phyloP scores from a whole-genome alignment of 176 grass and related monocot species.

The Oryza nivara region DNA sequence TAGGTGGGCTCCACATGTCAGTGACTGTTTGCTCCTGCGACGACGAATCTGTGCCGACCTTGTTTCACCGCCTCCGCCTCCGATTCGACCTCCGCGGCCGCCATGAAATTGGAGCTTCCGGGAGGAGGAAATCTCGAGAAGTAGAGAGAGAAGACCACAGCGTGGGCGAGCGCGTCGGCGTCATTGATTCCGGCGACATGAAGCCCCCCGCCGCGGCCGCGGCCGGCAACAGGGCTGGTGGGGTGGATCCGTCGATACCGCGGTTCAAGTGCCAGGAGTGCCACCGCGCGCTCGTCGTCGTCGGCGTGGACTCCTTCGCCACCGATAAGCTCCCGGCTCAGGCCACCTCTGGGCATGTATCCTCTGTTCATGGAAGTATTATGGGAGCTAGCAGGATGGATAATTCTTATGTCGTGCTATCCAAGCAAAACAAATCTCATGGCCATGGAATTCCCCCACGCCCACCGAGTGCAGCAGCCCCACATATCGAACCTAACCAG shows the following conservation, averaged over 20 bases:
- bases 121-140: not conserved
- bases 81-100: not conserved
- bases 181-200: slow-evolving; percentile 31
- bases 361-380: slow-evolving; percentile 70
- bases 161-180: not conserved
- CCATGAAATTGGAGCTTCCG: not conserved
- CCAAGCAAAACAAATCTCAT: slow-evolving; percentile 66
- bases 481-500: slow-evolving; percentile 54
- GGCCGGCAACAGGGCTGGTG: slow-evolving; percentile 47
- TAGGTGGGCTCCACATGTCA: slow-evolving; percentile 4
- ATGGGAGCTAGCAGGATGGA: slow-evolving; percentile 89
- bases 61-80: not conserved
- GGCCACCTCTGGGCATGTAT: slow-evolving; percentile 59
- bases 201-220: slow-evolving; percentile 35
- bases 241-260: slow-evolving; percentile 57
- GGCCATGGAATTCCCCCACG: slow-evolving; percentile 66
- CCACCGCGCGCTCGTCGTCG: slow-evolving; percentile 60
- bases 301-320: slow-evolving; percentile 69
- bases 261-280: slow-evolving; percentile 77
- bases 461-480: slow-evolving; percentile 40
- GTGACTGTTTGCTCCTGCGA: not conserved
- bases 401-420: slow-evolving; percentile 75
- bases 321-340: slow-evolving; percentile 60
- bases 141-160: not conserved
- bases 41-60: no score